Evolutionary conservation across 2,329 filamentous ascomycete genomes (phyloP).

Genomic region (Coniella lustricola): DNA sequence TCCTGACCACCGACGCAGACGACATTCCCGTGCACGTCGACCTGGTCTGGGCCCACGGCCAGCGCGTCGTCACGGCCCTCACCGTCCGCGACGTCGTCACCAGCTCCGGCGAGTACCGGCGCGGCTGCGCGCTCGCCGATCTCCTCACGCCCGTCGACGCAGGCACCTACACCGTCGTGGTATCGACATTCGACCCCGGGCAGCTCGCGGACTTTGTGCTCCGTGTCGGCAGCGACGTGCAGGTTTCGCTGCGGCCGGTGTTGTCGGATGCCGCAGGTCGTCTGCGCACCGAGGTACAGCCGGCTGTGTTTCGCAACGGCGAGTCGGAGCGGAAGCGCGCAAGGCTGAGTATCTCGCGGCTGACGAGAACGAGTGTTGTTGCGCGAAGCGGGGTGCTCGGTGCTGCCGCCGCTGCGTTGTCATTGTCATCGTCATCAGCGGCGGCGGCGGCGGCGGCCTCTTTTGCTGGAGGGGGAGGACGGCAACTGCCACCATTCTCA

Average conservation of each 20-base stretch:
- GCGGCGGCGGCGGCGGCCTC: constrained; percentile 3
- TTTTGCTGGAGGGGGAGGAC: no score
- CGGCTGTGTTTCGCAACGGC: constrained; percentile 20
- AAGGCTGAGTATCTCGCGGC: constrained; percentile 32
- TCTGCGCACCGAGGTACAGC: constrained; percentile 50
- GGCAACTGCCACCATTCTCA: no score
- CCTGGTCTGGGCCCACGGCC: constrained; percentile 69
- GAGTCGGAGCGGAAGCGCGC: constrained; percentile 41
- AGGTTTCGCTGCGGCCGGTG: constrained; percentile 52
- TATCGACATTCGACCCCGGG: constrained; percentile 80
- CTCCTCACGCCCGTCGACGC: constrained; percentile 43
- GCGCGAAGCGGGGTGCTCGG: constrained; percentile 25
- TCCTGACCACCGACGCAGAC: constrained; percentile 61
- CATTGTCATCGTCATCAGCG: constrained; percentile 30
- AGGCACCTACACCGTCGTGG: constrained; percentile 80
- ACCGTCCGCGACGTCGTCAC: constrained; percentile 70
- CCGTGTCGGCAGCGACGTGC: constrained; percentile 58
- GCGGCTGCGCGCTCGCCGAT: constrained; percentile 67
- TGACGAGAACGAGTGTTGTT: constrained; percentile 58
- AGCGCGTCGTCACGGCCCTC: constrained; percentile 58
- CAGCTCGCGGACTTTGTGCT: constrained; percentile 70
- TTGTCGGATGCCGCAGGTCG: constrained; percentile 69
- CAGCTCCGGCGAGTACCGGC: constrained; percentile 83
- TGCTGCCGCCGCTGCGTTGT: constrained; percentile 18
- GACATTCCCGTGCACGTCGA: constrained; percentile 78